Percentiles rank a stretch among this genome's conserved stretches.
These are phyloP conservation scores for Exsudoporus floridanus DNA, from an alignment of 1,284 basidiomycete genomes.

Conservation along the genomic window DNA sequence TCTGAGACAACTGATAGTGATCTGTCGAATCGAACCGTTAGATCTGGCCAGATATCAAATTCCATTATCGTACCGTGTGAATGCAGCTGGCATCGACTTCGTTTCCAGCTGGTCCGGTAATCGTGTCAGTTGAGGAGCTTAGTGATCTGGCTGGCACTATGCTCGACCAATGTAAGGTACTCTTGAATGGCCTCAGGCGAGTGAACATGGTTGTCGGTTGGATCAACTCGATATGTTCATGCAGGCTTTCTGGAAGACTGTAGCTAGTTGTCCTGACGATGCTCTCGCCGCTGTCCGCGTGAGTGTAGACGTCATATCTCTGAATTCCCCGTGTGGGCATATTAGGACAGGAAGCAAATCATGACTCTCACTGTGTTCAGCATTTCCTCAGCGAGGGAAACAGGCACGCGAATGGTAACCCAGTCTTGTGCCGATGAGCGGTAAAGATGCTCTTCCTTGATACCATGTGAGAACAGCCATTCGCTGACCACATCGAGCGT, in stretches of 20 bases:
- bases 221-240: conserved; percentile 66
- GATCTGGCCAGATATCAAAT: conserved; percentile 31
- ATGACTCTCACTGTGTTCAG: conserved; percentile 55
- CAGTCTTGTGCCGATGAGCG: conserved; percentile 68
- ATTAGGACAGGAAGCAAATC: neutral
- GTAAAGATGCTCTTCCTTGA: conserved; percentile 45
- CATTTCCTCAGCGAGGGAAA: conserved; percentile 64
- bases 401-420: conserved; percentile 60
- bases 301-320: conserved; percentile 64
- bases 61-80: conserved; percentile 34
- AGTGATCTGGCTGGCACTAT: neutral
- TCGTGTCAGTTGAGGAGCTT: conserved; percentile 16
- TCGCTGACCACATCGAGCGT: conserved; percentile 54
- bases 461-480: conserved; percentile 63
- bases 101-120: conserved; percentile 34
- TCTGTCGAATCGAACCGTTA: conserved; percentile 21
- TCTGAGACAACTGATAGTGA: conserved; percentile 40
- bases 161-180: conserved; percentile 42
- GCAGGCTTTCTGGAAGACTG: conserved; percentile 60
- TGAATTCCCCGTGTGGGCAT: conserved; percentile 24
- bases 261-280: conserved; percentile 69
- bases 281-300: conserved; percentile 50
- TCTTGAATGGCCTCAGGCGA: conserved; percentile 46
- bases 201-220: conserved; percentile 76
- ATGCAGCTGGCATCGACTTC: conserved; percentile 53